Percentiles rank a stretch among this genome's conserved stretches.
Evolutionary conservation across 2,329 filamentous ascomycete species (phyloP).

Genomic region (Pseudocercospora pini-densiflorae): DNA sequence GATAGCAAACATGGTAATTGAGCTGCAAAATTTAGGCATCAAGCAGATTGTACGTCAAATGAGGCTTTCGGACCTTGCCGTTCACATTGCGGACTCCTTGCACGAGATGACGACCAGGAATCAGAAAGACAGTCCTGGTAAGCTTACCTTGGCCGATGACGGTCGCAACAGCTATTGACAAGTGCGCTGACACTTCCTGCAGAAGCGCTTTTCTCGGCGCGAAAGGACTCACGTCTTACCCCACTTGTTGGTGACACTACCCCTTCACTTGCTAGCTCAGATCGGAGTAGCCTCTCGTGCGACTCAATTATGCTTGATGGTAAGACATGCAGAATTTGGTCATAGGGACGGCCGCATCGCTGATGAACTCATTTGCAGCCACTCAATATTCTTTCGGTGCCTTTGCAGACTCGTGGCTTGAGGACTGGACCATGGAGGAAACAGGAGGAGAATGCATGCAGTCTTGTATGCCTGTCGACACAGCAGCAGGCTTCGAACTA

Average conservation of each 20-base stretch:
- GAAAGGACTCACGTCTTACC: neutral
- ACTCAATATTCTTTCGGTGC: conserved; percentile 9
- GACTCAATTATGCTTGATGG: conserved; percentile 4
- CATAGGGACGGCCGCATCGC: neutral
- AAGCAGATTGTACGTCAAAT: neutral
- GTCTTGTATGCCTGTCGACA: neutral
- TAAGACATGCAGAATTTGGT: neutral
- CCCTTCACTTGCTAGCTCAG: neutral
- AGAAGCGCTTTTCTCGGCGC: too few relatives aligned
- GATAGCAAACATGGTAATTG: neutral
- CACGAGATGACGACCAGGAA: conserved; percentile 2
- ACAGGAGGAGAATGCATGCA: neutral
- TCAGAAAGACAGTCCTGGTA: neutral
- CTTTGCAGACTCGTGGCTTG: conserved; percentile 7
- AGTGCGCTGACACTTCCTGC: too few relatives aligned
- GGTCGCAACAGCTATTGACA: too few relatives aligned
- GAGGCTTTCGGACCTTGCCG: conserved; percentile 5
- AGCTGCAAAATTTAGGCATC: conserved; percentile 4
- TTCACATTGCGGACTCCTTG: conserved; percentile 4
- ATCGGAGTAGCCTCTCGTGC: neutral
- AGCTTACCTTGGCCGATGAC: neutral
- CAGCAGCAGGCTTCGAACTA: neutral
- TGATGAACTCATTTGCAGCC: neutral
- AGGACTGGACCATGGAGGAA: conserved; percentile 3
- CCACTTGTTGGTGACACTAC: neutral